Base-by-base conservation (phyloP, 495 filamentous ascomycete species). In the Xylona heveae region DNA sequence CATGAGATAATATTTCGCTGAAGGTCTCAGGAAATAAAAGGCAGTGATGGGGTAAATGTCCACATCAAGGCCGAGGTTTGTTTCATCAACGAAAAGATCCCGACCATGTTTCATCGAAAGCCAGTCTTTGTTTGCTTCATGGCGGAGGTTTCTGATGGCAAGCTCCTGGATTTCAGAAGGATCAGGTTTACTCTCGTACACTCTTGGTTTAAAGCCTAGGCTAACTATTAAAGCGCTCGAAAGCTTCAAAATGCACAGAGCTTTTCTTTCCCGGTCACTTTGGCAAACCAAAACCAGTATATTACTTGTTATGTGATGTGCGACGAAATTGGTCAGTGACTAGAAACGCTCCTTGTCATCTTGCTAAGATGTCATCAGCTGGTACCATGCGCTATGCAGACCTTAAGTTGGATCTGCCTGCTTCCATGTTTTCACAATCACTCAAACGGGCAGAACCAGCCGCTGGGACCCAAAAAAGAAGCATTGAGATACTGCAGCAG, bases 261-360 rank as follows among this genome's bases (percentile, higher is more conserved):
- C 4, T 43, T 84, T 9, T 48, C 58, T 4, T 72, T 93, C 34
- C 55, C 54, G 10, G 68, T 62, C 1, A 52, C 64, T 0, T 42
- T 93, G 25, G 61, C 56, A 6, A 52, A 44, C 5, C 38, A 55
- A 6, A 60, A 59, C 6, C 70, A 85, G 28, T 53, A 47, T 10
- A 58, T 94, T 26, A 54, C 53, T 15, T 88, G 78, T 37, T 68
- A 80, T 49, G 61, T 80, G 8, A 78, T 76, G 52, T 94, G 88
- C 41, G 85, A 94, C 49, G 77, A 81, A 24, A 78, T 94, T 38
- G 81, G 71, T 75, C 47, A 41, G 54, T 24, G 23, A 24, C 35
- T 14, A 43, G 20, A n/a, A 24, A 5, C n/a, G 5, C 1, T 8
- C 9, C 2, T 14, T 13, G 24, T 8, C 13, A 5, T 20, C n/a